These are phyloP conservation scores for Lepiota brunneoincarnata DNA, from an alignment of 768 basidiomycete genomes.

Conservation along the genomic window DNA sequence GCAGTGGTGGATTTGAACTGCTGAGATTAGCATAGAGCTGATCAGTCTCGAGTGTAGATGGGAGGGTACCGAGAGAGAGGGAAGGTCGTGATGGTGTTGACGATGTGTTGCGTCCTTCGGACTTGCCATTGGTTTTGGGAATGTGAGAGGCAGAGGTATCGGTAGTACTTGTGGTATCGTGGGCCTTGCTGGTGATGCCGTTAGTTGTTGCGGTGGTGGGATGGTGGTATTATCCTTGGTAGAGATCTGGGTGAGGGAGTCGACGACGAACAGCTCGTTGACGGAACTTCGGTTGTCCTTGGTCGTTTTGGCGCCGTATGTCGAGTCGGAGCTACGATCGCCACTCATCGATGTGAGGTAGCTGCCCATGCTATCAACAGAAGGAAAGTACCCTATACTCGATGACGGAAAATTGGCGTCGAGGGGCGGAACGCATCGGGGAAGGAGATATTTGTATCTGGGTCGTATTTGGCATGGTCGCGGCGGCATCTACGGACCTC, in stretches of 20 bases:
- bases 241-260: constrained; percentile 32
- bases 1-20: constrained; percentile 9
- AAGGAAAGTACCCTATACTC: constrained; percentile 1
- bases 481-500: constrained; percentile 3
- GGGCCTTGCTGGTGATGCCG: not conserved
- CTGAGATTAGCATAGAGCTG: not conserved
- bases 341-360: not conserved
- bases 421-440: constrained; percentile 4
- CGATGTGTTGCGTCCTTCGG: not conserved
- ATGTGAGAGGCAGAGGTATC: not conserved
- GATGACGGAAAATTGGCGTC: not conserved
- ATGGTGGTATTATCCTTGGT: constrained; percentile 11
- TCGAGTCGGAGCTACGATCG: not conserved
- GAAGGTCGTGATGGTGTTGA: constrained; percentile 21
- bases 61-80: constrained; percentile 20
- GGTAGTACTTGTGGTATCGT: not conserved
- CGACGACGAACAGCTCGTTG: constrained; percentile 11
- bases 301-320: not conserved
- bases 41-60: constrained; percentile 18
- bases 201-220: too few species aligned
- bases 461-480: constrained; percentile 5
- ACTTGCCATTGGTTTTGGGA: not conserved
- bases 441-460: constrained; percentile 1
- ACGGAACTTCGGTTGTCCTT: not conserved
- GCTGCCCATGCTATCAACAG: not conserved